A percentile compares a stretch with the other conserved stretches of the same genome.
phyloP scores from a whole-genome alignment of 2,329 filamentous ascomycete species.

The Calonectria crousiana region DNA sequence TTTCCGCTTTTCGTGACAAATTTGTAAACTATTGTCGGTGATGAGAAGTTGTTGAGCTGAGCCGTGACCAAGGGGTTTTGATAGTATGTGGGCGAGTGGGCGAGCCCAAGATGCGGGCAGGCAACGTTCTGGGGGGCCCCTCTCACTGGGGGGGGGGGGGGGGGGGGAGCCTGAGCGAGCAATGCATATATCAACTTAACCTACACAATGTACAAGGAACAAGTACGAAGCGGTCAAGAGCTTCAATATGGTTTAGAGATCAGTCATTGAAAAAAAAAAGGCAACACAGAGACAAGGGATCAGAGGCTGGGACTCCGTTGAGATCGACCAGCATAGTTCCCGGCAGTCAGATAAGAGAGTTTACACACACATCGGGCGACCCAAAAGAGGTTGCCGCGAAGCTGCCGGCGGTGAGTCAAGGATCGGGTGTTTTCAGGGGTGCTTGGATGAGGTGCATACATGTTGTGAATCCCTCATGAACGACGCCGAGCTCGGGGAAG shows the following conservation, averaged over 20 bases:
- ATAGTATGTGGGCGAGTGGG: background rate
- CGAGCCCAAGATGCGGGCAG: background rate
- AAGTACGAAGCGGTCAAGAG: background rate
- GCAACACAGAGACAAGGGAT: background rate
- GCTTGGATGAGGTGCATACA: conserved; percentile 2
- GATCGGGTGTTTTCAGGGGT: conserved; percentile 10
- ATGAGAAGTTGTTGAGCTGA: background rate
- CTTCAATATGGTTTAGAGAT: background rate
- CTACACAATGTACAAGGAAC: background rate
- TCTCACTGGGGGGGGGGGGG: background rate
- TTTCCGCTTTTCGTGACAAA: background rate
- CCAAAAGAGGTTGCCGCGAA: background rate
- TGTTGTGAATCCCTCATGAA: conserved; percentile 3
- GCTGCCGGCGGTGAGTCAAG: conserved; percentile 25
- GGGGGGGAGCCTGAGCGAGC: background rate
- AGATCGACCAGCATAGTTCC: conserved; percentile 11
- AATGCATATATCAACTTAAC: background rate
- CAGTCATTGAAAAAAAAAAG: background rate
- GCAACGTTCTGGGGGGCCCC: background rate
- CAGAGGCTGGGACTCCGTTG: background rate
- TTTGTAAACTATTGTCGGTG: background rate
- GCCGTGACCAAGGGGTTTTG: background rate
- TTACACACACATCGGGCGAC: background rate
- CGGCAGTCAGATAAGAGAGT: conserved; percentile 17
- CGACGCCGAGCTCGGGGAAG: background rate